Evolutionary conservation across 345 rosid species (phyloP).

Genomic region (Salix koriyanagi): DNA sequence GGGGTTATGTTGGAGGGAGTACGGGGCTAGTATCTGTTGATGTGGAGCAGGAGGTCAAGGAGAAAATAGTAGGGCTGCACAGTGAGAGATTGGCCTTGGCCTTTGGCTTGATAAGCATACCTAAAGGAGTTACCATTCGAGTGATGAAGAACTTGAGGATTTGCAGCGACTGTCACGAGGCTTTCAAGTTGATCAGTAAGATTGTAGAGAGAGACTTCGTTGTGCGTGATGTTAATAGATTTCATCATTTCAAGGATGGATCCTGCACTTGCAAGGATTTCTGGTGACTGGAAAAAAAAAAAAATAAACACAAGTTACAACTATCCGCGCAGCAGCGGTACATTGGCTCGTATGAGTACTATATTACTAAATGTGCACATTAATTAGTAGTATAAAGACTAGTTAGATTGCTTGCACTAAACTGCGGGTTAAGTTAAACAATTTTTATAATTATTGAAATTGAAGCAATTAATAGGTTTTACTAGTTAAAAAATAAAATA

Average conservation of each 20-base stretch:
- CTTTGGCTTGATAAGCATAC: conserved; percentile 46
- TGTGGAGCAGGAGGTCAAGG: conserved; percentile 62
- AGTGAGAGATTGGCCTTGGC: conserved; percentile 73
- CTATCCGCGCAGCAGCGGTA: no score
- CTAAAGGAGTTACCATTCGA: conserved; percentile 42
- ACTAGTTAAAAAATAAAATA: no score
- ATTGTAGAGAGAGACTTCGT: conserved; percentile 55
- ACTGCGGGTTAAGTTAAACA: no score
- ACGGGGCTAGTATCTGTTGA: conserved; percentile 48
- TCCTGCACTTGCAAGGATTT: conserved; percentile 59
- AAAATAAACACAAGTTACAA: no score
- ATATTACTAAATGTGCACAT: no score
- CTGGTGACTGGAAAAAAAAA: conserved; percentile 30
- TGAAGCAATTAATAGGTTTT: no score
- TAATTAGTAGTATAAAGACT: no score
- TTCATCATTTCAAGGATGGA: conserved; percentile 59
- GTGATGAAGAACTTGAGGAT: conserved; percentile 72
- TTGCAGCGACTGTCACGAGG: conserved; percentile 68
- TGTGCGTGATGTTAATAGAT: conserved; percentile 71
- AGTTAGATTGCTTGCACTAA: no score
- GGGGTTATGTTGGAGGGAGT: conserved; percentile 42
- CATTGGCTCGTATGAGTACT: no score
- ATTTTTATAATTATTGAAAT: no score
- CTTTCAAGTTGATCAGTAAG: conserved; percentile 60
- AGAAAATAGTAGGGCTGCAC: conserved; percentile 52